Base-by-base conservation (phyloP, 73 alveolate species). In the Paramecium primaurelia region DNA sequence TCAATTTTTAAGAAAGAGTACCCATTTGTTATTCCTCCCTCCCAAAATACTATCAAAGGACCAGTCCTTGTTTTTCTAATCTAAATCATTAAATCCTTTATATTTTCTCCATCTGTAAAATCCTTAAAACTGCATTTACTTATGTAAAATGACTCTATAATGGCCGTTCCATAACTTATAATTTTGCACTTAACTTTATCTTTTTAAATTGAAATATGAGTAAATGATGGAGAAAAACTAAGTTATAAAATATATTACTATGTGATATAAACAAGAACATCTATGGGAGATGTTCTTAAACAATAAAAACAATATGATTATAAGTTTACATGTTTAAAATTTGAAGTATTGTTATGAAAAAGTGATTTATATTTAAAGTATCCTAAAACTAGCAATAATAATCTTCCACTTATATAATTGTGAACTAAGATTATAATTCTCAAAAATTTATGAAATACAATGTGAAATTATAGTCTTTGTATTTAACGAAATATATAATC, bases 21-120 rank as follows among this genome's bases (percentile, higher is more conserved):
- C 11, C 88, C 88, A 75, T 75, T 75, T 16, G 88, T 75, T 22
- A 75, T 22, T 75, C 88, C 88, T 36, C 88, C 88, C 22, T 75
- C 88, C 68, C 60, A 75, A 42, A 38, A 75, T 36, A 75, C 25
- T 11, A 75, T 75, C 20, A 42, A 36, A 16, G 88, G 88, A 3
- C 88, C 88, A 30, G 88, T 75, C 18, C 60, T 38, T 4, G n/a
- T 12, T 37, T 8, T 36, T 38, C 68, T 75, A 16, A 75, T 42
- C 16, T 75, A 25, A 3, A 36, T 38, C 60, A 75, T 38, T 75
- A 75, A 38, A 25, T 75, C 60, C 0, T 14, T 16, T 49, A 49
- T 49, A 12, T 49, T 49, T 1, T 71, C 28, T 9, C 88, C 88
- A 75, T 75, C 88, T 4, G 42, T 75, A 36, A 75, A 75, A 3